Evolutionary conservation across 352 stramenopile species (phyloP).

Genomic region (Globisporangium viniferum): DNA sequence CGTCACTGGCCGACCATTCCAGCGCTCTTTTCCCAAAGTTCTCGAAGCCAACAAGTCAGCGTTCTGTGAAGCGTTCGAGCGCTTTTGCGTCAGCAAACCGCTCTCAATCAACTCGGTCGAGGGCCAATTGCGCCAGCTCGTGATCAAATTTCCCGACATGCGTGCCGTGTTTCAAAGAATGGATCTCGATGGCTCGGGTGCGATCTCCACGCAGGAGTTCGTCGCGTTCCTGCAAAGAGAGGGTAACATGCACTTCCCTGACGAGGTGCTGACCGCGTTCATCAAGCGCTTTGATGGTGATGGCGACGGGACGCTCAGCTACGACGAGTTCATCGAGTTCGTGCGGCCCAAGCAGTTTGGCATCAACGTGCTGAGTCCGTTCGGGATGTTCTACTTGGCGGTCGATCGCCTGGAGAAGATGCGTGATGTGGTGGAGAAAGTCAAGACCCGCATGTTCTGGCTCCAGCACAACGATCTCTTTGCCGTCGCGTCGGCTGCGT

Average conservation of each 20-base stretch:
- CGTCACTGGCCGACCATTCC: conserved; percentile 20
- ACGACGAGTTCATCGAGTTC: conserved; percentile 49
- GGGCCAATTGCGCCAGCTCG: conserved; percentile 34
- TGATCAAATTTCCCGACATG: conserved; percentile 25
- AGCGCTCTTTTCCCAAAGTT: conserved; percentile 16
- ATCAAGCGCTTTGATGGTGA: conserved; percentile 45
- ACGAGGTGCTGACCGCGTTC: conserved; percentile 30
- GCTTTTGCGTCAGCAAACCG: conserved; percentile 26
- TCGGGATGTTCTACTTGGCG: conserved; percentile 42
- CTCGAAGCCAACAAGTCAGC: background rate
- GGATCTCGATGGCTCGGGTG: conserved; percentile 33
- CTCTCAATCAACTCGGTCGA: conserved; percentile 40
- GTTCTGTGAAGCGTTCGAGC: conserved; percentile 30
- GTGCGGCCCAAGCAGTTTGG: conserved; percentile 41
- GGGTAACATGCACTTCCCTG: conserved; percentile 29
- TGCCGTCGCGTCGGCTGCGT: conserved; percentile 11
- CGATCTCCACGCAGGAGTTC: conserved; percentile 30
- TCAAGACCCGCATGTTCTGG: conserved; percentile 53
- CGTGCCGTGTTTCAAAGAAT: conserved; percentile 26
- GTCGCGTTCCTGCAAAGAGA: conserved; percentile 30
- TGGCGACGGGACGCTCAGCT: conserved; percentile 37
- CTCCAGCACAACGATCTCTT: conserved; percentile 56
- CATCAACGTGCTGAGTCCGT: conserved; percentile 41
- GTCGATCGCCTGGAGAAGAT: conserved; percentile 27
- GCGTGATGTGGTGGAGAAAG: conserved; percentile 29